These are phyloP conservation scores for Phytophthora hybrid DNA, from an alignment of 352 stramenopile species.

Conservation along the genomic window DNA sequence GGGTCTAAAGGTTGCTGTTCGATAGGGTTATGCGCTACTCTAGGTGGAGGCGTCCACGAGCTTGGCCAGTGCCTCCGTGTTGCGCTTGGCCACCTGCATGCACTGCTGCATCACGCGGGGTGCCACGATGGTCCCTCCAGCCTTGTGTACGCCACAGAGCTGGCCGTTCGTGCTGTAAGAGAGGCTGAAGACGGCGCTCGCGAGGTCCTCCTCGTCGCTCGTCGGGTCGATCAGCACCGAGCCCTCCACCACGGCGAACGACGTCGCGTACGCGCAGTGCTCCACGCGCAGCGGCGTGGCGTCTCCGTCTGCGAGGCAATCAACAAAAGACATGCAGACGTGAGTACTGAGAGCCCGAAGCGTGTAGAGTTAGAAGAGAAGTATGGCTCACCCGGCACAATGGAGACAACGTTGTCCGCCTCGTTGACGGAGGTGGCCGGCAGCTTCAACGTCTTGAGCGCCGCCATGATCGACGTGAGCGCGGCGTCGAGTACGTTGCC, in stretches of 20 bases:
- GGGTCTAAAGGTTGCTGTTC: neutral
- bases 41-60: slow-evolving; percentile 46
- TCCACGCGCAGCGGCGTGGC: slow-evolving; percentile 61
- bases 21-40: slow-evolving; percentile 5
- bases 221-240: slow-evolving; percentile 76
- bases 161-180: slow-evolving; percentile 70
- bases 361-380: neutral
- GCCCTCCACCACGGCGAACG: slow-evolving; percentile 70
- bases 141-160: slow-evolving; percentile 79
- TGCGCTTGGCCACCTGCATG: slow-evolving; percentile 69
- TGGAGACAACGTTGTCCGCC: slow-evolving; percentile 72
- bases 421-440: slow-evolving; percentile 74
- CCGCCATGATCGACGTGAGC: slow-evolving; percentile 75
- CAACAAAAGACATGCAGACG: neutral
- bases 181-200: slow-evolving; percentile 65
- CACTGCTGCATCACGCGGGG: slow-evolving; percentile 63
- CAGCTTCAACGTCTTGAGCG: slow-evolving; percentile 70
- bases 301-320: slow-evolving; percentile 52
- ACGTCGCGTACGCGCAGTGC: slow-evolving; percentile 66
- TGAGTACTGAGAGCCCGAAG: neutral
- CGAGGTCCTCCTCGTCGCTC: slow-evolving; percentile 73
- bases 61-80: slow-evolving; percentile 43
- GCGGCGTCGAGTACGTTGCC: slow-evolving; percentile 82
- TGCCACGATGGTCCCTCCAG: slow-evolving; percentile 60
- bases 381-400: slow-evolving; percentile 55